These are phyloP conservation scores for Dunaliella sp. DNA, from an alignment of 139 green algal species.

Conservation along the genomic window DNA sequence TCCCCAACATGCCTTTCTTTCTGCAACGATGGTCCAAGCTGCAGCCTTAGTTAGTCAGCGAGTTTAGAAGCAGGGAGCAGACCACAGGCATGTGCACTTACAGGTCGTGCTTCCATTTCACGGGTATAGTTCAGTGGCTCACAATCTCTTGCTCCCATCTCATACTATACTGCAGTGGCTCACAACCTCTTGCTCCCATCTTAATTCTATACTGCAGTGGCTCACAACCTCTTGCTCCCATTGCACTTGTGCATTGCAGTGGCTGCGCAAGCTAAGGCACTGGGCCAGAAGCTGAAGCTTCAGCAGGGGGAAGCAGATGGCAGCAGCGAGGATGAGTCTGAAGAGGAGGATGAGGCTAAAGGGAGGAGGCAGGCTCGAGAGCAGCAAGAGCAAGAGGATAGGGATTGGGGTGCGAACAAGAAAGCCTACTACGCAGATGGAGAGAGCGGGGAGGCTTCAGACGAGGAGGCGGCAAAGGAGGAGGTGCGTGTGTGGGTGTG, in stretches of 20 bases:
- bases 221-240: slow-evolving; percentile 1
- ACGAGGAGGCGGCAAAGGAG: neutral
- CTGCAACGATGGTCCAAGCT: too few relatives aligned
- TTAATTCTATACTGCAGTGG: too few relatives aligned
- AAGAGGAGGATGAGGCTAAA: slow-evolving; percentile 9
- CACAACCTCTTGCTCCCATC: too few relatives aligned
- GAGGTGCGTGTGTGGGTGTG: slow-evolving; percentile 33
- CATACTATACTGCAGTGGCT: too few relatives aligned
- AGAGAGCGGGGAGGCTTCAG: slow-evolving; percentile 12
- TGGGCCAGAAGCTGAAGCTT: slow-evolving; percentile 68
- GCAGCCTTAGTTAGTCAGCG: too few relatives aligned
- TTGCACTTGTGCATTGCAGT: slow-evolving; percentile 49
- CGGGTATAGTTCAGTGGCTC: too few relatives aligned
- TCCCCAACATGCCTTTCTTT: too few relatives aligned
- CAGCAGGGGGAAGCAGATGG: slow-evolving; percentile 43
- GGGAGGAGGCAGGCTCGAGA: slow-evolving; percentile 20
- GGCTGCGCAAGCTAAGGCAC: slow-evolving; percentile 55
- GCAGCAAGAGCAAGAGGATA: slow-evolving; percentile 24
- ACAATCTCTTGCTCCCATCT: too few relatives aligned
- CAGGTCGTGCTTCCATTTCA: too few relatives aligned
- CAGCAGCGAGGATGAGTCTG: slow-evolving; percentile 42
- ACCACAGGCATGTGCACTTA: too few relatives aligned
- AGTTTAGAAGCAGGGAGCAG: too few relatives aligned
- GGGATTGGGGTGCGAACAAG: slow-evolving; percentile 71
- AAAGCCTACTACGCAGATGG: slow-evolving; percentile 72